Evolutionary conservation across 495 filamentous ascomycete genomes (phyloP), one percentile per base, ranked within the genome.

Genomic region (Tuber borchii): DNA sequence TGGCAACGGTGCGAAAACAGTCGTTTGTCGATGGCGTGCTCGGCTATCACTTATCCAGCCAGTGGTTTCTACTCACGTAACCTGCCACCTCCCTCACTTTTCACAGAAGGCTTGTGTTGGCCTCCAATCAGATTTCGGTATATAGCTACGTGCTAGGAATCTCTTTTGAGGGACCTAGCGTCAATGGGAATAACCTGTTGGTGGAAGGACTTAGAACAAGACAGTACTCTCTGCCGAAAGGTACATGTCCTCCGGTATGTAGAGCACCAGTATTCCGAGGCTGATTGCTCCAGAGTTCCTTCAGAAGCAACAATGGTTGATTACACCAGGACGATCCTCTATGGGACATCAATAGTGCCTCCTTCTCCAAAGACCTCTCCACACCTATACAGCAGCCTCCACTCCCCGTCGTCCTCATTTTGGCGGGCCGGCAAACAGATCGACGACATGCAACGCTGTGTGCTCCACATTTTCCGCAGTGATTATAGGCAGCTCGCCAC

Each of bases 301-400:
- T 37, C 76, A 95, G 93, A 74, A 88, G 2, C 89, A 12, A 88
- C 91, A 72, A 97, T 97, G 82, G 90, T 97, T 40, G 95, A 98
- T 79, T 94, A 97, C 90, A 95, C 94, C 2, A 94, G 93, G 31
- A 93, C 93, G 19, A 95, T 94, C 0, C 85, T 90, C 2, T 95
- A 93, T 83, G 85, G 92, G 39, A 94, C 91, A 80, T 95, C 93
- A 42, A 85, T 93, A 43, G 91, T 97, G 76, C 91, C 73, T 86
- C 86, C 16, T 97, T 94, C 84, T 89, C 90, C 19, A 82, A 84
- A 4, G 91, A 95, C 74, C 91, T 97, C 86, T 91, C 89, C 17
- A 2, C 92, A 91, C 84, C 85, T 97, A 3, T 93, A 93, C 81
- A 94, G 95, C 17, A 98, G 97, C 79, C 94, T 95, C 0, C 95